Evolutionary conservation across 148 eudicot genomes (phyloP).

Genomic region (Tetragonia tetragonoides): DNA sequence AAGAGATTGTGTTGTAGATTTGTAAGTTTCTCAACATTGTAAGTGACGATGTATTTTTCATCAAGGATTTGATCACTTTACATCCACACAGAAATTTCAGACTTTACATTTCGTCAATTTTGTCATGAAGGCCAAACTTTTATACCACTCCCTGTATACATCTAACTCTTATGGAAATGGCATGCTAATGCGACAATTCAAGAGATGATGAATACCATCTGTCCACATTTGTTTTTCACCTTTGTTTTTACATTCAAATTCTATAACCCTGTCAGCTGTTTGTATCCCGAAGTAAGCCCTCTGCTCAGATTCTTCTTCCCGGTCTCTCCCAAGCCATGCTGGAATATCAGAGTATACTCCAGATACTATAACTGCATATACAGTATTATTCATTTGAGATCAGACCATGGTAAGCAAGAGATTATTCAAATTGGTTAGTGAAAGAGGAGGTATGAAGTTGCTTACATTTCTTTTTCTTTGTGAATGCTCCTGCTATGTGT

Average conservation of each 20-base stretch:
- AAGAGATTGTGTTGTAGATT: constrained; percentile 8
- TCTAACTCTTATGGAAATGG: constrained; percentile 14
- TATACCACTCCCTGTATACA: constrained; percentile 16
- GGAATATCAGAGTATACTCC: constrained; percentile 64
- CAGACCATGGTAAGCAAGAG: constrained; percentile 13
- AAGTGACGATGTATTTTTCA: constrained; percentile 2
- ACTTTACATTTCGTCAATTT: constrained; percentile 13
- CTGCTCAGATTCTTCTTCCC: constrained; percentile 44
- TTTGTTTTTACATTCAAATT: constrained; percentile 84
- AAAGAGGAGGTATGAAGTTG: background rate
- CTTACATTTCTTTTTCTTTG: constrained; percentile 96
- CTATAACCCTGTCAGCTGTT: constrained; percentile 71
- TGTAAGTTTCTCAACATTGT: background rate
- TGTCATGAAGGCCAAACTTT: background rate
- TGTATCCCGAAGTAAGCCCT: constrained; percentile 79
- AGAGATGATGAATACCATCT: constrained; percentile 71
- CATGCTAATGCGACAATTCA: constrained; percentile 53
- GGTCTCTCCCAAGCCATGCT: constrained; percentile 80
- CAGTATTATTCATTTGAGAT: constrained; percentile 17
- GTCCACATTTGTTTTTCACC: constrained; percentile 73
- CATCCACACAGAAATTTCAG: constrained; percentile 5
- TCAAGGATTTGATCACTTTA: background rate
- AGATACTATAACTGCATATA: constrained; percentile 62
- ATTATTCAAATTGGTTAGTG: background rate
- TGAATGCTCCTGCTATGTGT: constrained; percentile 91